phyloP scores from a whole-genome alignment of 306 rosid genomes.

The Cercis canadensis region DNA sequence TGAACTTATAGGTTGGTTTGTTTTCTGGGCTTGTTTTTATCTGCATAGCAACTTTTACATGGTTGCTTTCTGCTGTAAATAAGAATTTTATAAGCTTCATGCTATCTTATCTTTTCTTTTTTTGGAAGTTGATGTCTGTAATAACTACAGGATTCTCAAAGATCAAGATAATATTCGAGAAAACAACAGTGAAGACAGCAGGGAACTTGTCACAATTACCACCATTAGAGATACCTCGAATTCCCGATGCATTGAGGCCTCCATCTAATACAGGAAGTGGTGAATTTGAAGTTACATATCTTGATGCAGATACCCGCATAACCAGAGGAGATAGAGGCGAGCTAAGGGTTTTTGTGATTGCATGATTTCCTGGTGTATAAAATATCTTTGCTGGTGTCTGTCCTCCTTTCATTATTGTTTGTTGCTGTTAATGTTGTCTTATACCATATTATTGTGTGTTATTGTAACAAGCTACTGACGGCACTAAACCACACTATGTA shows the following conservation, averaged over 20 bases:
- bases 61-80: conserved; percentile 14
- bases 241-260: conserved; percentile 86
- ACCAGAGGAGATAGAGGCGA: conserved; percentile 93
- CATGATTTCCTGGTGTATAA: conserved; percentile 46
- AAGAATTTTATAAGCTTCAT: conserved; percentile 10
- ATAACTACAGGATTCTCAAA: conserved; percentile 64
- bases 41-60: conserved; percentile 7
- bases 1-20: conserved; percentile 76
- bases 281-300: conserved; percentile 87
- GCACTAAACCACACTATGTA: conserved; percentile 23
- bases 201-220: conserved; percentile 91
- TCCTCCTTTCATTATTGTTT: not conserved
- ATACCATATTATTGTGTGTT: not conserved
- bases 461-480: conserved; percentile 29
- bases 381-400: conserved; percentile 14
- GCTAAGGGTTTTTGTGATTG: conserved; percentile 87
- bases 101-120: not conserved
- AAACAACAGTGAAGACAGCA: conserved; percentile 78
- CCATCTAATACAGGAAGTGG: conserved; percentile 73
- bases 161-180: conserved; percentile 76
- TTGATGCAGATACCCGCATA: conserved; percentile 69
- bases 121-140: not conserved
- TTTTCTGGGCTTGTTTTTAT: not conserved
- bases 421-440: not conserved
- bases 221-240: conserved; percentile 74